These are phyloP conservation scores for Entomortierella parvispora DNA, from an alignment of 192 early-diverging fungal species.

Conservation along the genomic window DNA sequence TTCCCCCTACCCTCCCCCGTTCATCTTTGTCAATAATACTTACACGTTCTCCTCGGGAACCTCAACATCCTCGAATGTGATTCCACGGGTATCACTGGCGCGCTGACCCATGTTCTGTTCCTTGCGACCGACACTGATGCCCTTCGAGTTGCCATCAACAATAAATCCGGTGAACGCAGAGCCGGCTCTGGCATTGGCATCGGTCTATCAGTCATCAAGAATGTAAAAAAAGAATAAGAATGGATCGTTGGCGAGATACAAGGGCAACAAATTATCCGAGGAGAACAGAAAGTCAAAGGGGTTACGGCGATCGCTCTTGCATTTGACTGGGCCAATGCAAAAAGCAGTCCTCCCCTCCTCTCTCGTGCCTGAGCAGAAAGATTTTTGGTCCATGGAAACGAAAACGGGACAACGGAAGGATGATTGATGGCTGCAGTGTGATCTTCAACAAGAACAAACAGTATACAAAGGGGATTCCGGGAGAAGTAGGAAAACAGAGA, in stretches of 20 bases:
- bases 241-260: not conserved
- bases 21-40: constrained; percentile 3
- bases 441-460: not conserved
- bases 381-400: not conserved
- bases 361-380: not conserved
- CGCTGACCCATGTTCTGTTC: constrained; percentile 99
- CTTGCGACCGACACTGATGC: constrained; percentile 93
- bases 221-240: constrained; percentile 6
- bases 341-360: constrained; percentile 5
- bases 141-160: constrained; percentile 89
- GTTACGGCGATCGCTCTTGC: constrained; percentile 22
- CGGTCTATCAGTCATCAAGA: constrained; percentile 57
- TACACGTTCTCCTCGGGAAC: constrained; percentile 81
- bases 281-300: constrained; percentile 4
- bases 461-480: not conserved
- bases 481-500: not conserved
- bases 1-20: no score
- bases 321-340: constrained; percentile 33
- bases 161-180: constrained; percentile 97
- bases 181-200: constrained; percentile 78
- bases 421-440: no score
- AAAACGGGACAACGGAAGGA: no score
- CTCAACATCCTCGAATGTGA: constrained; percentile 86
- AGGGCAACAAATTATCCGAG: constrained; percentile 21
- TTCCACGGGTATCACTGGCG: constrained; percentile 91